phyloP scores from a whole-genome alignment of 371 early-diverging fungal genomes.

The Mortierella polycephala region DNA sequence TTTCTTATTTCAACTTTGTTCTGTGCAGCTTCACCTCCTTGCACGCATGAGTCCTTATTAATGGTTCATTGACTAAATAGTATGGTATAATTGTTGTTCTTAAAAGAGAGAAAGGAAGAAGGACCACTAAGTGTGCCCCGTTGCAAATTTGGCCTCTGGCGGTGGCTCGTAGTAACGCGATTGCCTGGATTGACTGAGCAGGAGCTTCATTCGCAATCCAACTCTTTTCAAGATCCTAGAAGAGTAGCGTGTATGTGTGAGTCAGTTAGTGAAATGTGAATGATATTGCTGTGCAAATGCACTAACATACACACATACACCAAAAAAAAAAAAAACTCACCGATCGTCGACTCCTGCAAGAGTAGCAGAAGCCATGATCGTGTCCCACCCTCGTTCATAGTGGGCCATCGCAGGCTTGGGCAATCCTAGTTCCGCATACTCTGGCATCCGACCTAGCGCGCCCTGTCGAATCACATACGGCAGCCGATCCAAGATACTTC shows the following conservation, averaged over 20 bases:
- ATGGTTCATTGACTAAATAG: too few species aligned
- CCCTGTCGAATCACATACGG: constrained; percentile 48
- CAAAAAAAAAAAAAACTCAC: constrained; percentile 10
- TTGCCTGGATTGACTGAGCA: constrained; percentile 18
- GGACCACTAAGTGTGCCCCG: too few species aligned
- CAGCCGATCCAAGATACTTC: constrained; percentile 20
- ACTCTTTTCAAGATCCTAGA: constrained; percentile 44
- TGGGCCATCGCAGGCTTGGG: constrained; percentile 7
- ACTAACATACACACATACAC: background rate
- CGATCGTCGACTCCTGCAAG: constrained; percentile 44
- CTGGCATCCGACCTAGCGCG: constrained; percentile 20
- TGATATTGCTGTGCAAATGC: background rate
- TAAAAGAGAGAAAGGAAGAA: too few species aligned
- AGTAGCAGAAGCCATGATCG: constrained; percentile 38
- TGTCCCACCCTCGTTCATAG: constrained; percentile 43
- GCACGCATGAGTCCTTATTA: too few species aligned
- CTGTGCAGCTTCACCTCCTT: too few species aligned
- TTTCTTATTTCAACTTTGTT: too few species aligned
- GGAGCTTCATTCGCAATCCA: constrained; percentile 25
- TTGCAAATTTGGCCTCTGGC: background rate
- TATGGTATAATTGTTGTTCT: too few species aligned
- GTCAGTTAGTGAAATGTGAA: background rate
- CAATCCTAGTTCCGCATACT: constrained; percentile 10
- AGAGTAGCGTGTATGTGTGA: background rate
- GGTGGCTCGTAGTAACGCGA: constrained; percentile 13